These are phyloP conservation scores for Fusarium agapanthi DNA, from an alignment of 2,329 filamentous ascomycete genomes.

Conservation along the genomic window DNA sequence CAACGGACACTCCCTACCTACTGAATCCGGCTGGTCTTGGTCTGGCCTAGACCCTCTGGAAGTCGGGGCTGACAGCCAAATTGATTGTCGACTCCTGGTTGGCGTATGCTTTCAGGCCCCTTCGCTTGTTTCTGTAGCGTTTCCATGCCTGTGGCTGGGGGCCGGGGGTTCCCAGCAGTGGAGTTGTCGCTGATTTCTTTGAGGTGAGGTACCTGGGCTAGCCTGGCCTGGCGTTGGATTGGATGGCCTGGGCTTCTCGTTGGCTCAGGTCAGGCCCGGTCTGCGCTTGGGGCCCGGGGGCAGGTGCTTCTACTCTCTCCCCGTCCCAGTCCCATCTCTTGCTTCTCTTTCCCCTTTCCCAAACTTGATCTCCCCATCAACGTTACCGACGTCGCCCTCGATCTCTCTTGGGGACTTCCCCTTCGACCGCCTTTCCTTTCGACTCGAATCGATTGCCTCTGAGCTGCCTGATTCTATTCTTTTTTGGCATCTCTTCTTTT, in stretches of 20 bases:
- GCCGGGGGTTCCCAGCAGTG: constrained; percentile 22
- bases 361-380: constrained; percentile 39
- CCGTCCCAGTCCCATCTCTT: constrained; percentile 16
- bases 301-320: constrained; percentile 19
- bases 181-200: constrained; percentile 24
- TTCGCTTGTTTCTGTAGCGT: constrained; percentile 37
- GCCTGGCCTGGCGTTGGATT: constrained; percentile 1
- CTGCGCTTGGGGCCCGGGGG: constrained; percentile 3
- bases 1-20: constrained; percentile 11
- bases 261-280: neutral
- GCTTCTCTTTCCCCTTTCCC: constrained; percentile 39
- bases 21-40: constrained; percentile 35
- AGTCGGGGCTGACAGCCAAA: constrained; percentile 18
- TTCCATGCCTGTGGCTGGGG: constrained; percentile 22
- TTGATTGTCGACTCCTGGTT: constrained; percentile 23
- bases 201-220: constrained; percentile 19
- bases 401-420: constrained; percentile 26
- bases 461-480: constrained; percentile 28
- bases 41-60: constrained; percentile 28
- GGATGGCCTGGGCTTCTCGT: constrained; percentile 1
- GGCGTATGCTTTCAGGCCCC: constrained; percentile 17
- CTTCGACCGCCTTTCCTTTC: constrained; percentile 31
- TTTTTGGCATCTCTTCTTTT: constrained; percentile 35
- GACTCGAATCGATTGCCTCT: constrained; percentile 31
- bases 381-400: constrained; percentile 31